phyloP scores from a whole-genome alignment of 495 filamentous ascomycete genomes.

The Xylaria castorea region DNA sequence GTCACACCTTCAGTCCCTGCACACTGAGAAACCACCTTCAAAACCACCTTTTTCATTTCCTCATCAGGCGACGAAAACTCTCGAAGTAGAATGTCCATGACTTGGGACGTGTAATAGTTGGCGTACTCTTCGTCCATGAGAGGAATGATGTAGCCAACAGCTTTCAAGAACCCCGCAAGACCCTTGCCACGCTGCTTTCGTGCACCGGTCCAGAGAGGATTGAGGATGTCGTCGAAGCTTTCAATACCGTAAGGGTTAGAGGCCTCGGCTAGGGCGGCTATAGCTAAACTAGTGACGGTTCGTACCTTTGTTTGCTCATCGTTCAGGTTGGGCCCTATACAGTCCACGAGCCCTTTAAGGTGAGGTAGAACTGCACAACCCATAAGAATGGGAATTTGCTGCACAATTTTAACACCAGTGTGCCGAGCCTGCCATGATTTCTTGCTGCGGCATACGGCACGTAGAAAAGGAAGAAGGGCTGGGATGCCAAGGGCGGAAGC shows the following conservation, averaged over 20 bases:
- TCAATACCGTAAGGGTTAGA: conserved; percentile 99
- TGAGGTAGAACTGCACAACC: conserved; percentile 97
- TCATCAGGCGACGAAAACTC: conserved; percentile 97
- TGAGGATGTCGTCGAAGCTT: conserved; percentile 96
- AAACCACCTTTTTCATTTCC: conserved; percentile 99
- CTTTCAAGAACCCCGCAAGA: conserved; percentile 94
- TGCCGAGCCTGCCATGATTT: conserved; percentile 99
- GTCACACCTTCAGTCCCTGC: conserved; percentile 94
- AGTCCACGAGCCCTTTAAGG: conserved; percentile 94
- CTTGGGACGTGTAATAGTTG: conserved; percentile 98
- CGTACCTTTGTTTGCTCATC: conserved; percentile 98
- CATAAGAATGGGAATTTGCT: conserved; percentile 99
- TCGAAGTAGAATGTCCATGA: conserved; percentile 97
- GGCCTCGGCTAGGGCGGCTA: conserved; percentile 94
- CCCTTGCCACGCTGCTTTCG: conserved; percentile 96
- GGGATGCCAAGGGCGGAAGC: conserved; percentile 97
- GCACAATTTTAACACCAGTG: conserved; percentile 99
- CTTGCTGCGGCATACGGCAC: conserved; percentile 95
- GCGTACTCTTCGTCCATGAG: conserved; percentile 99
- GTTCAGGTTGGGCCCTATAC: conserved; percentile 92
- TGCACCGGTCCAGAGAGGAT: conserved; percentile 96
- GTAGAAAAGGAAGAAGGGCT: conserved; percentile 90
- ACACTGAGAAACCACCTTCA: conserved; percentile 98
- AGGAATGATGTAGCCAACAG: conserved; percentile 97
- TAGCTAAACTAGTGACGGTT: conserved; percentile 92